Base-by-base conservation (phyloP, 352 stramenopile genomes). In the Salisapilia sapeloensis region DNA sequence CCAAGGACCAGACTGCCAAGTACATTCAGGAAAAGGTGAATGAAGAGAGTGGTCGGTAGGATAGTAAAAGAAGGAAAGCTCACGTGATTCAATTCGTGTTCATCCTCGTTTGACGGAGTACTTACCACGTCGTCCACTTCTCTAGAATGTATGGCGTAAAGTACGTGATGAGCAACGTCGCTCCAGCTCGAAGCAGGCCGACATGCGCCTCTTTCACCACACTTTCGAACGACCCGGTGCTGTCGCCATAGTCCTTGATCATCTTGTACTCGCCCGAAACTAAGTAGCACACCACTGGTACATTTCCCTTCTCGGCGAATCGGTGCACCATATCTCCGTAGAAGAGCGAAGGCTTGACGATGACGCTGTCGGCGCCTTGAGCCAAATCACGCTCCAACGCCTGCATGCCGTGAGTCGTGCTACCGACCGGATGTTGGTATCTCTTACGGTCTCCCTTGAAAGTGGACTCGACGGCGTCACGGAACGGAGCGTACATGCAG, bases 251-350 rank as follows among this genome's bases (percentile, higher is more conserved):
- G 55, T 92, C 93, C 55, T 95, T 96, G 34, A 99, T 67, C 95
- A 99, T 99, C 57, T 96, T 95, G 78, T 99, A 99, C 64, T 99
- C 95, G 47, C 95, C 95, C 40, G 83, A 97, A 32, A 99, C 95
- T 49, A 99, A 79, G 71, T 99, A 99, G 40, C 93, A 96, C 18
- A 94, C 87, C 42, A 99, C 94, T 0, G 95, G 95, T 38, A 98
- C 62, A 30, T 69, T 63, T 32, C 92, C 84, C 45, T 80, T 78
- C 40, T 86, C 70, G 21, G 92, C 91, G 24, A 99, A 82, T 38
- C 78, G 67, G 25, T 74, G 61, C 44, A 99, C 96, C 19, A 99
- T 84, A 74, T 99, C 95, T 27, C 96, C 67, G 61, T 99, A 99
- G 24, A 97, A 96, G 54, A 98, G 85, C 50, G 87, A 96, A 3